Percentiles rank a stretch among this genome's conserved stretches.
phyloP scores from a whole-genome alignment of 805 yeast genomes.

The Komagataella mondaviorum region DNA sequence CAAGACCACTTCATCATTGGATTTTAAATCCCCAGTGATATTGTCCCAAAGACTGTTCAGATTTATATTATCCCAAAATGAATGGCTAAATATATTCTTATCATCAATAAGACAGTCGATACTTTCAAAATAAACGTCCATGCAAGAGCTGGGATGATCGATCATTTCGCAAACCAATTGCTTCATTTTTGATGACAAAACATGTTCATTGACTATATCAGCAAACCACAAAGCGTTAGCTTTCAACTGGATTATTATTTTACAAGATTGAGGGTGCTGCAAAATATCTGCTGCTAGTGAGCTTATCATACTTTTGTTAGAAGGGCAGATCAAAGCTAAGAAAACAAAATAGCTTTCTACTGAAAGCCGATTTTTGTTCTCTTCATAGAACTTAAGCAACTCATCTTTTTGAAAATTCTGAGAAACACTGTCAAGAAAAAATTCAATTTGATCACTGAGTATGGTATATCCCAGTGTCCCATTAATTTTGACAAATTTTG shows the following conservation, averaged over 20 bases:
- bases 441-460: constrained; percentile 21
- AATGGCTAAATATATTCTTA: not conserved
- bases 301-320: constrained; percentile 3
- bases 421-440: constrained; percentile 21
- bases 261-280: constrained; percentile 6
- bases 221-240: constrained; percentile 7
- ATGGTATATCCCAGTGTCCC: constrained; percentile 15
- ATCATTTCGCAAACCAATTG: constrained; percentile 9
- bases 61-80: constrained; percentile 13
- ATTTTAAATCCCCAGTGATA: constrained; percentile 6
- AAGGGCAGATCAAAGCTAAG: constrained; percentile 5
- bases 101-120: not conserved
- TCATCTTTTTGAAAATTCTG: constrained; percentile 8
- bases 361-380: constrained; percentile 3
- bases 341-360: constrained; percentile 8
- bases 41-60: constrained; percentile 9
- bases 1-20: constrained; percentile 8
- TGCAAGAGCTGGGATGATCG: not conserved
- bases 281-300: constrained; percentile 7
- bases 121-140: not conserved
- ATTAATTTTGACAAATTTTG: constrained; percentile 3
- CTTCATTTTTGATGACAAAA: constrained; percentile 10
- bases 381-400: constrained; percentile 5
- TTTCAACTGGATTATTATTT: constrained; percentile 9
- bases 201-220: constrained; percentile 9